Conservation (phyloP, 352 stramenopile species). For the Phytophthora constricta region DNA sequence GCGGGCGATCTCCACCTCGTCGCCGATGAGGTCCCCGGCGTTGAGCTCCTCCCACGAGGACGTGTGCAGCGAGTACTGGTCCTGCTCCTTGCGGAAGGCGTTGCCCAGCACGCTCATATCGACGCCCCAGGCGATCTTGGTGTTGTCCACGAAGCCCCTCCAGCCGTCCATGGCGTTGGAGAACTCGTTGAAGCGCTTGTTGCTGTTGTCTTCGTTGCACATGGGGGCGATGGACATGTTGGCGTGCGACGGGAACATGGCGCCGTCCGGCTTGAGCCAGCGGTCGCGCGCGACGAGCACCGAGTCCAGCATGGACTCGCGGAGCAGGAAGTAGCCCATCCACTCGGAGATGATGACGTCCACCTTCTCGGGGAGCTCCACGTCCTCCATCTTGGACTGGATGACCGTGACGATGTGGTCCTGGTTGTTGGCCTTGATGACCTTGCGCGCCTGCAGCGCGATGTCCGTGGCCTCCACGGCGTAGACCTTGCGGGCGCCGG, state of each 20-base stretch:
- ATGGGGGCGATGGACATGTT: constrained; percentile 98
- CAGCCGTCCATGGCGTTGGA: constrained; percentile 86
- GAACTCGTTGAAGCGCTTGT: constrained; percentile 88
- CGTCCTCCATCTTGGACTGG: constrained; percentile 98
- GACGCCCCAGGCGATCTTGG: constrained; percentile 95
- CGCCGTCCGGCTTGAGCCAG: constrained; percentile 96
- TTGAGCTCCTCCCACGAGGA: constrained; percentile 85
- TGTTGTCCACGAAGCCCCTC: constrained; percentile 91
- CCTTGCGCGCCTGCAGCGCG: constrained; percentile 94
- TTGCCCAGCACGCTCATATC: constrained; percentile 95
- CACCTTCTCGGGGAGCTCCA: constrained; percentile 97
- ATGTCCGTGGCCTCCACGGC: constrained; percentile 98
- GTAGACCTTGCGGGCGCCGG: constrained; percentile 98
- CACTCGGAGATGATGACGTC: constrained; percentile 99
- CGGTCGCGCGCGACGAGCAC: constrained; percentile 96
- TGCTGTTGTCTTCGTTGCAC: constrained; percentile 92
- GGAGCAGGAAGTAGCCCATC: constrained; percentile 99
- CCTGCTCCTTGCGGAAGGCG: constrained; percentile 88
- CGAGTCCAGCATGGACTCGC: constrained; percentile 99
- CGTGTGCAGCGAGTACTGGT: constrained; percentile 88
- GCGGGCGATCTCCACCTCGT: constrained; percentile 79
- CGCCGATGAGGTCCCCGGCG: constrained; percentile 80
- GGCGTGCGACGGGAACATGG: constrained; percentile 98
- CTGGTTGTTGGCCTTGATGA: constrained; percentile 97
- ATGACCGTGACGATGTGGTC: constrained; percentile 98